Evolutionary conservation across 768 basidiomycete species (phyloP), one percentile per base, ranked within the genome.

Genomic region (Naganishia onofrii): DNA sequence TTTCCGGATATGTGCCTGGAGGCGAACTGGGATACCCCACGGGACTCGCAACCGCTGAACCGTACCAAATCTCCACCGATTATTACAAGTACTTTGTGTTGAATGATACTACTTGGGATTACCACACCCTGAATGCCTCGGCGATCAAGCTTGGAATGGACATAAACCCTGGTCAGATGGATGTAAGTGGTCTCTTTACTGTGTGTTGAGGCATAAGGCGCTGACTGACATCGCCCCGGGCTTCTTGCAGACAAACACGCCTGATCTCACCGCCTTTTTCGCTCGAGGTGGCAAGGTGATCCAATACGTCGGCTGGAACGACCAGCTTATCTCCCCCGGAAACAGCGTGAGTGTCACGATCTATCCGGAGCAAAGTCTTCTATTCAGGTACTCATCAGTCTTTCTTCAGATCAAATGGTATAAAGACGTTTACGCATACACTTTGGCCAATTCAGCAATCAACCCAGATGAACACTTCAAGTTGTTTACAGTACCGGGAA

Each of bases 1-100:
- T 63, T 19, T 63, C 60, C 6, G 60, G 60, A n/a, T 63, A 63
- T 29, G 60, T 63, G 1, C 60, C 60, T 12, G 60, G 60, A 7
- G 60, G 60, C 6, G 60, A 63, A 29, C 42, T 63, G 2, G 60
- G 23, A 4, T 63, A 63, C 38, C 60, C 60, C 10, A 63, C 60
- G 0, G 60, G 60, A 1, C 60, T 63, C 19, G 60, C 60, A 26
- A 44, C 60, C 15, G 38, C 60, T 12, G 36, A 63, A 42, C 60
- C 60, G 5, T 63, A 42, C 60, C 60, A 44, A 19, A 63, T 63
- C 15, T 63, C 60, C 12, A 63, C 60, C 23, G 60, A 63, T 26
- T 63, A 63, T 29, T 63, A 63, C 60, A 63, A 63, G 60, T 63
- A 63, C 21, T 63, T 63, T 28, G 60, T 63, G 29, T n/a, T 63